Evolutionary conservation across 192 early-diverging fungal species (phyloP), one percentile per base, ranked within the genome.

Genomic region (Backusella westeae): DNA sequence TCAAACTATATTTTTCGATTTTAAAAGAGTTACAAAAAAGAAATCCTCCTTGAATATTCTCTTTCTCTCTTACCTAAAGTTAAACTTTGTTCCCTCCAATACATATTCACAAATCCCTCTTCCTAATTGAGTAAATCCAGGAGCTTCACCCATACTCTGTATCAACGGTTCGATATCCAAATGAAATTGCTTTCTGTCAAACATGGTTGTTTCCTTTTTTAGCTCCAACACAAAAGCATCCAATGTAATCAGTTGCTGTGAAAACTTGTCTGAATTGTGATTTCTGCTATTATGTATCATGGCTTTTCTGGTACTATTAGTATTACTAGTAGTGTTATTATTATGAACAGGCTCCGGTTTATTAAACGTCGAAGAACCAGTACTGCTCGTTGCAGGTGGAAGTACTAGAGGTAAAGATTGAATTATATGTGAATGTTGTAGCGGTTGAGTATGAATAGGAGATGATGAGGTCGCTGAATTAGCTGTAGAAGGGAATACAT

Each of bases 101-200:
- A 80, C 70, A 34, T 53, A 71, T 59, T 80, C 79, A 44, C 79
- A 80, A 29, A 80, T 75, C 6, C 59, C 53, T 44, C 79, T 69
- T 44, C 79, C 79, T 7, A 80, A 39, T 69, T 80, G 68, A 7
- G 79, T 63, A 34, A 77, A 77, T 8, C 69, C 63, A 26, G 74
- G 34, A 19, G 35, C 17, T 10, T 73, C 75, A 4, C 70, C 71
- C 34, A 56, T 75, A 8, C 59, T 41, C 14, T 59, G 44, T 44
- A 80, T 71, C 23, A 80, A 29, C 9, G 73, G 69, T 19, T 32
- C 32, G 15, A 80, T 75, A 67, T 75, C 79, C 21, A 80, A 36
- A 9, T 69, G 68, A 32, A 72, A 80, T 29, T 80, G 79, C 4
- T 67, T 73, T 26, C 79, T 69, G n/a, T 76, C 79, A 66, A 75